Percentiles rank a stretch among this genome's conserved stretches.
Conservation (phyloP, 169 alveolate genomes). For the Plasmodium adleri region DNA sequence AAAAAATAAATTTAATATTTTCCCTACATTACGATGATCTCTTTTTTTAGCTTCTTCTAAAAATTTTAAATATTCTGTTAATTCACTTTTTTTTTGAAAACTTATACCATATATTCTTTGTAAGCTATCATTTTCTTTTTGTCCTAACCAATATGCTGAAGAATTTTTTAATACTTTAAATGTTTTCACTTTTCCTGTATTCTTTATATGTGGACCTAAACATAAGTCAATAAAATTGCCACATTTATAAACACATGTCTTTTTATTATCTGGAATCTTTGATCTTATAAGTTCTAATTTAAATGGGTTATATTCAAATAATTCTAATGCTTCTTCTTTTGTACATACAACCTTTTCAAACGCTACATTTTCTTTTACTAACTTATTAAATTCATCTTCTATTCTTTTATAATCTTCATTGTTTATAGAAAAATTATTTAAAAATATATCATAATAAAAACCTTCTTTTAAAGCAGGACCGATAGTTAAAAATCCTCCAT, state of each 20-base stretch:
- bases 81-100: conserved; percentile 95
- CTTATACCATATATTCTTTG: conserved; percentile 99
- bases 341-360: conserved; percentile 95
- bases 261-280: conserved; percentile 96
- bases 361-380: conserved; percentile 91
- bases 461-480: conserved; percentile 98
- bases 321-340: conserved; percentile 97
- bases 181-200: conserved; percentile 95
- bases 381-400: conserved; percentile 71
- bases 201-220: conserved; percentile 99
- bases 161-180: conserved; percentile 96
- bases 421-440: conserved; percentile 90
- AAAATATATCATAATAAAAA: conserved; percentile 98
- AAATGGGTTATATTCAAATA: conserved; percentile 98
- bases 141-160: conserved; percentile 99
- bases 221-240: conserved; percentile 99
- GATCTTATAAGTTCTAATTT: conserved; percentile 95
- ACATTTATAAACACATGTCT: conserved; percentile 97
- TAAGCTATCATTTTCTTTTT: conserved; percentile 94
- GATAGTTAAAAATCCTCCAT: conserved; percentile 97
- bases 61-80: conserved; percentile 93
- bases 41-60: conserved; percentile 98
- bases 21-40: conserved; percentile 98
- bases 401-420: conserved; percentile 79
- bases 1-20: conserved; percentile 94